Percentiles rank a stretch among this genome's conserved stretches.
Conservation (phyloP, 306 rosid species). For the Fragaria vesca region DNA sequence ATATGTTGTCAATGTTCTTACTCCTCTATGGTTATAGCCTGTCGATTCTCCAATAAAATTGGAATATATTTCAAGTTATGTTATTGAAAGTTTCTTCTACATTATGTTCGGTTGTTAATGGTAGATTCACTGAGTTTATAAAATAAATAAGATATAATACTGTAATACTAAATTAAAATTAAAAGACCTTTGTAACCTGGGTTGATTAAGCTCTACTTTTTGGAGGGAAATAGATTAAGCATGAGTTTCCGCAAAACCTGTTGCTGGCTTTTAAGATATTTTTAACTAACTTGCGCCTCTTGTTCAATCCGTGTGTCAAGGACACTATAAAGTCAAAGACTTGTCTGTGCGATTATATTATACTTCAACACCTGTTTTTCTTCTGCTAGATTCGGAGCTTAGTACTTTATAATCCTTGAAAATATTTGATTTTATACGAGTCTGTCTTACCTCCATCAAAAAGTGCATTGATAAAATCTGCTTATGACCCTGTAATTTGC, state of each 20-base stretch:
- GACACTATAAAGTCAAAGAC: not conserved
- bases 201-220: not conserved
- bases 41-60: not conserved
- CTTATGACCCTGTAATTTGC: constrained; percentile 7
- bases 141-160: not conserved
- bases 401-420: not conserved
- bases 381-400: not conserved
- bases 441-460: not conserved
- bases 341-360: not conserved
- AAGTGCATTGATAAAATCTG: not conserved
- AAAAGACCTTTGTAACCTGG: not conserved
- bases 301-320: not conserved
- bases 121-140: not conserved
- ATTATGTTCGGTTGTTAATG: not conserved
- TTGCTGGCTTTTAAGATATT: not conserved
- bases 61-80: not conserved
- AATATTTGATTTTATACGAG: not conserved
- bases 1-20: not conserved
- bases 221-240: not conserved
- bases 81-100: not conserved
- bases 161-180: not conserved
- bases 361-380: not conserved
- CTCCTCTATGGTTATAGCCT: not conserved
- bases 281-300: not conserved
- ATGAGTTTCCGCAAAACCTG: not conserved